Evolutionary conservation across 2,329 filamentous ascomycete species (phyloP).

Genomic region (Dothideomycetidae sp.): DNA sequence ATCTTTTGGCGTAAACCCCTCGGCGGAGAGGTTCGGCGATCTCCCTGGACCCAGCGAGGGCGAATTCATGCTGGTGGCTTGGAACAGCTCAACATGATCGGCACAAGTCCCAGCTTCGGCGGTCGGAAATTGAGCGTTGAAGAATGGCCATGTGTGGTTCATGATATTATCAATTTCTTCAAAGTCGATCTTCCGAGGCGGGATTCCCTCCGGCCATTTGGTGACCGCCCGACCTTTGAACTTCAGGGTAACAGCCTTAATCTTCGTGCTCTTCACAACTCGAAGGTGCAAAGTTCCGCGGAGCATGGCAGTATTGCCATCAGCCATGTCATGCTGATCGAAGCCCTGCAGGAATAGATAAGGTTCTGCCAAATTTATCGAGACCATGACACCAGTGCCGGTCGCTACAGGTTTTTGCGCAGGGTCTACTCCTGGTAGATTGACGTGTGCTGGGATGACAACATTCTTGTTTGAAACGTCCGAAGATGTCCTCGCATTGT

Average conservation of each 20-base stretch:
- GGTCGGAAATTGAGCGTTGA: slow-evolving; percentile 57
- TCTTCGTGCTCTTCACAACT: slow-evolving; percentile 78
- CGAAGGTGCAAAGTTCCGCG: slow-evolving; percentile 70
- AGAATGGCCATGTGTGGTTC: slow-evolving; percentile 82
- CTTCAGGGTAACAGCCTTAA: slow-evolving; percentile 79
- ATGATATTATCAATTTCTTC: slow-evolving; percentile 75
- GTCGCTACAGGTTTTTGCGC: slow-evolving; percentile 60
- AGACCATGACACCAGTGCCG: slow-evolving; percentile 60
- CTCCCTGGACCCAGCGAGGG: slow-evolving; percentile 23
- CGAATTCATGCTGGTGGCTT: slow-evolving; percentile 25
- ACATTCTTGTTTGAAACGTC: slow-evolving; percentile 14
- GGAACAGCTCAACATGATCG: slow-evolving; percentile 45
- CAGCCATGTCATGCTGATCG: slow-evolving; percentile 51
- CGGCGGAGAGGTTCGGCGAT: slow-evolving; percentile 31
- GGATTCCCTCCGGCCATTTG: slow-evolving; percentile 94
- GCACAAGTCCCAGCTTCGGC: slow-evolving; percentile 49
- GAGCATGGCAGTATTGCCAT: slow-evolving; percentile 63
- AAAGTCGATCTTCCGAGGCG: slow-evolving; percentile 69
- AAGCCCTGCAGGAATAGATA: slow-evolving; percentile 68
- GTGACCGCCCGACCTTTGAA: slow-evolving; percentile 76
- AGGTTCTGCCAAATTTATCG: slow-evolving; percentile 64
- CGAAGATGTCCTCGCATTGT: slow-evolving; percentile 26
- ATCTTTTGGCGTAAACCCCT: slow-evolving; percentile 36
- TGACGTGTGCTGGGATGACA: slow-evolving; percentile 12
- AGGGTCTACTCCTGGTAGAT: slow-evolving; percentile 20